Evolutionary conservation across 345 rosid species (phyloP).

Genomic region (Reutealis trisperma): DNA sequence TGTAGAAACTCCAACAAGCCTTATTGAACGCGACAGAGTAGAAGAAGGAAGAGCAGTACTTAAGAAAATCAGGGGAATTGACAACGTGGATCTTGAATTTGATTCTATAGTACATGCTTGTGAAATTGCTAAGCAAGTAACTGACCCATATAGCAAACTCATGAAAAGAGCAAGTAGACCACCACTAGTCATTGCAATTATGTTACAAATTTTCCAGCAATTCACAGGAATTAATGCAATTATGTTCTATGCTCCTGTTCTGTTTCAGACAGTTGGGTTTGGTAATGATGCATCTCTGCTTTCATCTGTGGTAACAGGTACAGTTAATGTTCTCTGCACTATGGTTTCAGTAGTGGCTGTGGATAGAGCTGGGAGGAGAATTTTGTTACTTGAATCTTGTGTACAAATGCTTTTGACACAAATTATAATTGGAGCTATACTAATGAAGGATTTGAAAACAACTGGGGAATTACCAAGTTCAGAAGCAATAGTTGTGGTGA

Average conservation of each 20-base stretch:
- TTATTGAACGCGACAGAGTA: constrained; percentile 43
- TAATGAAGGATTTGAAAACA: constrained; percentile 32
- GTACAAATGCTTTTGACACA: constrained; percentile 45
- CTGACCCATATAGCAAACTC: constrained; percentile 41
- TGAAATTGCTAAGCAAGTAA: constrained; percentile 42
- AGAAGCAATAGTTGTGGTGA: constrained; percentile 50
- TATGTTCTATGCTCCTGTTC: constrained; percentile 43
- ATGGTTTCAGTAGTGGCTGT: constrained; percentile 37
- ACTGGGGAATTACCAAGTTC: constrained; percentile 37
- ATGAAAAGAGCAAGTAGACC: constrained; percentile 50
- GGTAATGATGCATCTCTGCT: constrained; percentile 28
- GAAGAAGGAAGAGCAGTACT: constrained; percentile 36
- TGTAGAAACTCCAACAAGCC: constrained; percentile 62
- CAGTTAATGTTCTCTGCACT: constrained; percentile 38
- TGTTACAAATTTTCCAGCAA: constrained; percentile 61
- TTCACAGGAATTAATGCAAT: constrained; percentile 63
- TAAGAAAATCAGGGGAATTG: constrained; percentile 53
- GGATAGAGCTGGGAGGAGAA: constrained; percentile 38
- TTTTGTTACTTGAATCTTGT: constrained; percentile 48
- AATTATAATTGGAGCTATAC: constrained; percentile 51
- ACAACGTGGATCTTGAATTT: constrained; percentile 46
- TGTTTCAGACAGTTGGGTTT: constrained; percentile 45
- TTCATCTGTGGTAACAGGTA: constrained; percentile 35
- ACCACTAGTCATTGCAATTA: constrained; percentile 49
- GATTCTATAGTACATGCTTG: constrained; percentile 43